A percentile compares a stretch with the other conserved stretches of the same genome.
phyloP scores from a whole-genome alignment of 2,329 filamentous ascomycete species.

The Fusarium albosuccineum region DNA sequence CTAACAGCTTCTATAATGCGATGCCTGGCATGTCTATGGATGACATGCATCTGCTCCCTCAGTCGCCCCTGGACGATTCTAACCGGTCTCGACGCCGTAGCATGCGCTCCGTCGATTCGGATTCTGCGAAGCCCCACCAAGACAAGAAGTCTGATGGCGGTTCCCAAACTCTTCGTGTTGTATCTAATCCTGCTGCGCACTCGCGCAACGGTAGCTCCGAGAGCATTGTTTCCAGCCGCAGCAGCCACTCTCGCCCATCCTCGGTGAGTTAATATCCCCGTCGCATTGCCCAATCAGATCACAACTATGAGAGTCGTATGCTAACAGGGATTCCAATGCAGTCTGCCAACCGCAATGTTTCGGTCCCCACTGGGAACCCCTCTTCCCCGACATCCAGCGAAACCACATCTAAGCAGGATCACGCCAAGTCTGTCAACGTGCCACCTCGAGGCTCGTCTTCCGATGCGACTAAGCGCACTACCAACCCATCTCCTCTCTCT shows the following conservation, averaged over 20 bases:
- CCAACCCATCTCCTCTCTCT: conserved; percentile 80
- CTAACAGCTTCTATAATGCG: conserved; percentile 66
- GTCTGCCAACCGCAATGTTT: conserved; percentile 71
- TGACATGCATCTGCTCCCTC: conserved; percentile 74
- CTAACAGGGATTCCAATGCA: conserved; percentile 64
- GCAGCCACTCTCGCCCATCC: conserved; percentile 70
- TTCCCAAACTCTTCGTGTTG: conserved; percentile 56
- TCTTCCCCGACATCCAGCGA: conserved; percentile 64
- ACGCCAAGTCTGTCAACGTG: conserved; percentile 67
- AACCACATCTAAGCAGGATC: conserved; percentile 63
- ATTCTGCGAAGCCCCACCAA: conserved; percentile 38
- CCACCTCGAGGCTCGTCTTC: conserved; percentile 73
- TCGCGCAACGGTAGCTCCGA: conserved; percentile 72
- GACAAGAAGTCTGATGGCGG: conserved; percentile 54
- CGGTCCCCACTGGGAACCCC: conserved; percentile 66
- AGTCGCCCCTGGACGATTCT: conserved; percentile 72
- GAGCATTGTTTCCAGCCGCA: conserved; percentile 71
- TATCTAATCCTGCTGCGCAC: conserved; percentile 47
- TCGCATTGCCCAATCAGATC: conserved; percentile 60
- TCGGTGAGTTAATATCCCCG: conserved; percentile 69
- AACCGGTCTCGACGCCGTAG: conserved; percentile 87
- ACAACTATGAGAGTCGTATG: conserved; percentile 51
- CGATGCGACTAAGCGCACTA: conserved; percentile 74
- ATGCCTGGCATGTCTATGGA: conserved; percentile 69
- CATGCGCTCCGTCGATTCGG: conserved; percentile 73